Conservation (phyloP, 208 protist genomes). For the Trichomonas gallinae region DNA sequence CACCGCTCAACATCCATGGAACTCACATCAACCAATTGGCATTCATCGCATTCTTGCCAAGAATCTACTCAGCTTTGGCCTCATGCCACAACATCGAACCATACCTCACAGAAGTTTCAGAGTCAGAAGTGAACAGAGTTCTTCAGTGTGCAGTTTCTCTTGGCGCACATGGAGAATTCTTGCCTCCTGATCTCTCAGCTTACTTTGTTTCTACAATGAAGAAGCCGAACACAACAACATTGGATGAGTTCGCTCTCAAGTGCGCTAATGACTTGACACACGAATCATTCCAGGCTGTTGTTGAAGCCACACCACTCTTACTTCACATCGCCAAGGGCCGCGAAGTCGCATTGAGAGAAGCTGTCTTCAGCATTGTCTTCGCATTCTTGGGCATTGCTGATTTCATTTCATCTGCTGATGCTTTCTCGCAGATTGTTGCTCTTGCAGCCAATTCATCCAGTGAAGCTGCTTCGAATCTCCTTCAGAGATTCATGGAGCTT, state of each 20-base stretch:
- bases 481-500: not conserved
- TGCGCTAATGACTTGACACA: not conserved
- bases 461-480: not conserved
- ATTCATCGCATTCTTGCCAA: not conserved
- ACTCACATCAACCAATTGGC: not conserved
- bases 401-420: not conserved
- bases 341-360: not conserved
- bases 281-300: not conserved
- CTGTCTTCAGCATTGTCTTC: not conserved
- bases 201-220: not conserved
- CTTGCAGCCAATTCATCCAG: not conserved
- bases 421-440: not conserved
- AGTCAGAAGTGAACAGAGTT: not conserved
- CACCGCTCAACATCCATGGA: not conserved
- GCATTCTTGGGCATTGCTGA: not conserved
- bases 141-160: not conserved
- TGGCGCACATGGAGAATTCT: not conserved
- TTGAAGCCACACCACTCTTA: not conserved
- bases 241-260: not conserved
- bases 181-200: not conserved
- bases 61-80: not conserved
- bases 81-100: constrained; percentile 1
- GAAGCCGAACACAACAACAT: not conserved
- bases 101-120: not conserved
- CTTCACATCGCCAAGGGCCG: not conserved